These are phyloP conservation scores for Coccomyxa subellipsoidea DNA, from an alignment of 163 green algal genomes.

Conservation along the genomic window DNA sequence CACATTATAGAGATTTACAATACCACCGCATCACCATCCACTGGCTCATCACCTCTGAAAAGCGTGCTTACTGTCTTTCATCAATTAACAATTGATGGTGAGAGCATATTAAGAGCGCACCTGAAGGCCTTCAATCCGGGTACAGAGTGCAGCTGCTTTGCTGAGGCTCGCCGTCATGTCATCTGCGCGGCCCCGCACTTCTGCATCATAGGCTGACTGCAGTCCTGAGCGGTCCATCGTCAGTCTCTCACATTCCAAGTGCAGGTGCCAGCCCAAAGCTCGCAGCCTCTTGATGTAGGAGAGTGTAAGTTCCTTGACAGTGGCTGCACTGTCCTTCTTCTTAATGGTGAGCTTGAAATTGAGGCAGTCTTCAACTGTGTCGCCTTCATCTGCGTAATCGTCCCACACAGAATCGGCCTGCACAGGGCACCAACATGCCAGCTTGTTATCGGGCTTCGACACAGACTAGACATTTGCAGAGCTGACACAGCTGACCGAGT, in stretches of 20 bases:
- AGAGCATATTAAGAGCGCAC: background rate
- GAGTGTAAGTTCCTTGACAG: slow-evolving; percentile 49
- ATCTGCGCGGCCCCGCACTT: background rate
- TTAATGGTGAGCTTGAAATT: slow-evolving; percentile 50
- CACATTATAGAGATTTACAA: background rate
- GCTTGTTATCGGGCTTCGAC: too few relatives aligned
- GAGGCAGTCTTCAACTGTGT: slow-evolving; percentile 40
- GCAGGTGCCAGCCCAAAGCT: slow-evolving; percentile 44
- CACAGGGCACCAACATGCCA: background rate
- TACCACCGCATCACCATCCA: background rate
- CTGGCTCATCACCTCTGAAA: too few relatives aligned
- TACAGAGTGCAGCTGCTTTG: background rate
- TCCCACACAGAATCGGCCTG: slow-evolving; percentile 37
- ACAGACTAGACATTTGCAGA: too few relatives aligned
- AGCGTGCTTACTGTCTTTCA: background rate
- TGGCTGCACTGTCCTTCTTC: slow-evolving; percentile 64
- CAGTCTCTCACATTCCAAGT: background rate
- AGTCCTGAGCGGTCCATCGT: background rate
- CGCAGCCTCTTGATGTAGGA: slow-evolving; percentile 47
- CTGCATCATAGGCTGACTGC: background rate
- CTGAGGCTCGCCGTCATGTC: background rate
- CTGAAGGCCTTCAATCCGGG: background rate
- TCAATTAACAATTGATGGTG: background rate
- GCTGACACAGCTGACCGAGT: background rate
- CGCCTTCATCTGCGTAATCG: slow-evolving; percentile 30